Base-by-base conservation (phyloP, 2,329 filamentous ascomycete genomes). In the Lasiodiplodia sp. region DNA sequence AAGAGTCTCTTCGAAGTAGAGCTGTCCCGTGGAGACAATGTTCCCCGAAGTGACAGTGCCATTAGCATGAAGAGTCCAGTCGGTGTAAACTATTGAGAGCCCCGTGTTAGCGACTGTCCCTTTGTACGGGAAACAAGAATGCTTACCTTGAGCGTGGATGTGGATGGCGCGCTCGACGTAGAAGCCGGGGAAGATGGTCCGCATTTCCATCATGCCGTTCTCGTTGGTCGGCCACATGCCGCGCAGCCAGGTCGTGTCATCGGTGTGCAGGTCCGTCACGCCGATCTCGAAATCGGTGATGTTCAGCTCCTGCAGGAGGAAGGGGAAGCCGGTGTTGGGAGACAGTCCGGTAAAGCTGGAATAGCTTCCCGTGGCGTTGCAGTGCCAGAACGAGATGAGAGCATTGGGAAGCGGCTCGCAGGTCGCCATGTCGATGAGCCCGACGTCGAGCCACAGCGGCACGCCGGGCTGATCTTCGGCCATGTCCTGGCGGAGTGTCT, bases 351-450 rank as follows among this genome's bases (percentile, higher is more conserved):
- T 74, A 67, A 78, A 78, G 25, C 72, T 74, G 10, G 74, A 74
- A 71, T 76, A 76, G 10, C 69, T 72, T 2, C 76, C 74, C 2
- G 75, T 77, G 64, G 69, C 69, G 58, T 70, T 70, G 68, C 69
- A 66, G 51, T 53, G 49, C 80, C 80, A 82, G 66, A 82, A 70
- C 23, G 82, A 80, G 21, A 78, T 71, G 49, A 78, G 76, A 47
- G 78, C 71, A 3, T 78, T 71, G 1, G 75, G 58, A 12, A 81
- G 71, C 1, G 80, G 81, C n/a, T 82, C 76, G 72, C 81, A 82
- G 51, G 81, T 82, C 11, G 75, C 74, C 58, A 79, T 78, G 71
- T 83, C 74, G 23, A 82, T 76, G 28, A 82, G 68, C 70, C 82
- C 79, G 64, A 80, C 75, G 64, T 82, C 80, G 67, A 82, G 74